phyloP scores from a whole-genome alignment of 345 rosid genomes.

The Syzygium grande region DNA sequence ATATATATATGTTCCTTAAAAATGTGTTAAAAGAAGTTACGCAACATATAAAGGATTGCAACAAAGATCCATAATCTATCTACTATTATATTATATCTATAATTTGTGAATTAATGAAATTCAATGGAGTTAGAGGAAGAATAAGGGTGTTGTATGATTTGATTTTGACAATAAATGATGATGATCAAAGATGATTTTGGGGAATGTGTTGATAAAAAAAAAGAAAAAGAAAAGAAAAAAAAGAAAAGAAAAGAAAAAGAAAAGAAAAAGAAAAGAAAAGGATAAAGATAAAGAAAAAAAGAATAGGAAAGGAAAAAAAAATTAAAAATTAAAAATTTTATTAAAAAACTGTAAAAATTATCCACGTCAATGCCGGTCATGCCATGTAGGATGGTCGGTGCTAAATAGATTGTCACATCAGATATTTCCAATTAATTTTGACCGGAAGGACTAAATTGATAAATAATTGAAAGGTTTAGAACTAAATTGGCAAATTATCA shows the following conservation, averaged over 20 bases:
- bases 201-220: not conserved
- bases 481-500: too few relatives aligned
- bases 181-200: not conserved
- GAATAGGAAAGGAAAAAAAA: too few relatives aligned
- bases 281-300: too few relatives aligned
- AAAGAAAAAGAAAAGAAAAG: not conserved
- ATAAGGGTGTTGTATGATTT: not conserved
- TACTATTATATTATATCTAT: not conserved
- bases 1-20: too few relatives aligned
- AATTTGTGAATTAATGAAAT: not conserved
- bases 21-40: not conserved
- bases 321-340: too few relatives aligned
- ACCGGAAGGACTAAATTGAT: too few relatives aligned
- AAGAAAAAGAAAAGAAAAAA: not conserved
- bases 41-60: not conserved
- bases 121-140: not conserved
- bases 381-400: too few relatives aligned
- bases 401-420: too few relatives aligned
- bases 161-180: not conserved
- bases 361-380: accelerated
- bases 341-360: too few relatives aligned
- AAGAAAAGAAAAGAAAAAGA: not conserved
- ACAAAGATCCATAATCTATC: too few relatives aligned
- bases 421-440: too few relatives aligned
- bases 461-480: too few relatives aligned